Conservation (phyloP, 2,329 filamentous ascomycete species). For the Emericellopsis atlantica region DNA sequence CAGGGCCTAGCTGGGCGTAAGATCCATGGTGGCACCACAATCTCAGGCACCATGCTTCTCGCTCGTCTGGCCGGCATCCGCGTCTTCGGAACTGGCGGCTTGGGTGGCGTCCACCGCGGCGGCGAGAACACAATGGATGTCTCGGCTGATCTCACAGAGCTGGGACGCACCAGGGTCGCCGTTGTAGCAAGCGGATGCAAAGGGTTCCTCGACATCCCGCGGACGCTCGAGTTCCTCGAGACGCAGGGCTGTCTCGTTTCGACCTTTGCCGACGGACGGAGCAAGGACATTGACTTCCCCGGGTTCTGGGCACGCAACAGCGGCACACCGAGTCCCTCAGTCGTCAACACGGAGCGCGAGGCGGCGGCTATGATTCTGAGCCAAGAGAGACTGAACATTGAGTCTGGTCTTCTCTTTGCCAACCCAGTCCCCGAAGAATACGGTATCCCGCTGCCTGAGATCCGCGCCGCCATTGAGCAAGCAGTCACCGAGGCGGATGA, state of each 20-base stretch:
- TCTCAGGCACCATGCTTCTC: constrained; percentile 85
- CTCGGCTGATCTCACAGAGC: constrained; percentile 87
- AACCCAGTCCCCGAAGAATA: constrained; percentile 69
- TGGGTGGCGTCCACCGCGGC: constrained; percentile 87
- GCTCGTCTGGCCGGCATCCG: constrained; percentile 78
- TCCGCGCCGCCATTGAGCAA: constrained; percentile 55
- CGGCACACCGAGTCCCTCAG: constrained; percentile 64
- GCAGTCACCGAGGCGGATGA: constrained; percentile 53
- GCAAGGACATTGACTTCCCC: constrained; percentile 68
- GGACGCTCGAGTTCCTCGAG: constrained; percentile 70
- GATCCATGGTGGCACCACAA: constrained; percentile 82
- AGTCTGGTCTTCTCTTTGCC: constrained; percentile 74
- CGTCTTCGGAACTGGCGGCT: constrained; percentile 86
- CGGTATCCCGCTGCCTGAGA: constrained; percentile 58
- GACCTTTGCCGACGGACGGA: constrained; percentile 77
- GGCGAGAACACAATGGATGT: constrained; percentile 83
- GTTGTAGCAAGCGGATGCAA: constrained; percentile 89
- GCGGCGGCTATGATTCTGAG: constrained; percentile 83
- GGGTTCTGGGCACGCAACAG: constrained; percentile 90
- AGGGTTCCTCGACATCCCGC: constrained; percentile 84
- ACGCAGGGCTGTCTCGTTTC: constrained; percentile 68
- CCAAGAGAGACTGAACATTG: constrained; percentile 58
- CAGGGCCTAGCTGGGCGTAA: constrained; percentile 53
- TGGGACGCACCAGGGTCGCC: constrained; percentile 78
- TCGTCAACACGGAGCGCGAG: constrained; percentile 63